Base-by-base conservation (phyloP, 306 rosid species). In the Cajanus cajan region DNA sequence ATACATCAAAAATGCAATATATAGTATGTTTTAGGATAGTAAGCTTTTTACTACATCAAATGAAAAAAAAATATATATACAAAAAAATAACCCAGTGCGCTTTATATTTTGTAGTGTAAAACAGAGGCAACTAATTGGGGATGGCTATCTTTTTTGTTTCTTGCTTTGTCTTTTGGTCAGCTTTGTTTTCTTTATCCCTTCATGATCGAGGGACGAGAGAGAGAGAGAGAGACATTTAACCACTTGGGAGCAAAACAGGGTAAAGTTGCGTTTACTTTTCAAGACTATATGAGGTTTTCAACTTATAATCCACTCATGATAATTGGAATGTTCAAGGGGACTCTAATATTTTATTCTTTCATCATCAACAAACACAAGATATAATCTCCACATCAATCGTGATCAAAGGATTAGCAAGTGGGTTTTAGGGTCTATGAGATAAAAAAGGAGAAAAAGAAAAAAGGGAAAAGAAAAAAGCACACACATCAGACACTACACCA, bases 161-260 rank as follows among this genome's bases (percentile, higher is more conserved):
- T 71, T 31, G 25, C 2, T 34, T 50, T 37, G 4, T 7, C 18
- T 2, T 11, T 33, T 21, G 2, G 48, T 18, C 19, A 40, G 15
- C 2, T n/a, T 22, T 22, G 66, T 45, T 57, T 69, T 59, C 34
- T 58, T 72, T 50, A 11, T 57, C 31, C 31, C 31, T 28, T 28
- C 55, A 40, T 22, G 8, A 37, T 34, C 1, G 40, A 1, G 5
- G 5, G 51, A 6, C 51, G n/a, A n/a, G n/a, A n/a, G n/a, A n/a
- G n/a, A n/a, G 45, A 65, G 74, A 77, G 67, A 37, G 61, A 48
- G 81, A 65, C 54, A 77, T 50, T 21, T 41, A 16, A 44, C 70
- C 45, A 44, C 37, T 33, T n/a, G n/a, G 1, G 31, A 28, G 31
- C 16, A n/a, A 68, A 31, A 67, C 6, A 24, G 8, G 37, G 10